phyloP scores from a whole-genome alignment of 352 stramenopile genomes.

The Phytophthora aleatoria region DNA sequence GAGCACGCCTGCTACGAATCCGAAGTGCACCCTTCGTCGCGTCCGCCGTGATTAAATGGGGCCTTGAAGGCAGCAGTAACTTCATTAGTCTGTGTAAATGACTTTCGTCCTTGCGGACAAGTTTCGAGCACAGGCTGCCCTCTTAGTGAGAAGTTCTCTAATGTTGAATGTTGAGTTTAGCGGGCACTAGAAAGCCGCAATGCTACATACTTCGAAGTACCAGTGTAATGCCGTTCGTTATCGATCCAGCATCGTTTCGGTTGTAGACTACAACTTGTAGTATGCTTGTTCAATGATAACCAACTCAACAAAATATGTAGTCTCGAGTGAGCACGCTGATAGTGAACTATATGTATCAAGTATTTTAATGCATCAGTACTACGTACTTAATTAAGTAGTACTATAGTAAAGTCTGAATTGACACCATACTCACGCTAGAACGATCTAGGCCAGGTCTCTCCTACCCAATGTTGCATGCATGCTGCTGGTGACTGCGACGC shows the following conservation, averaged over 20 bases:
- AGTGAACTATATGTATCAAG: no score
- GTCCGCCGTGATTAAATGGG: slow-evolving; percentile 25
- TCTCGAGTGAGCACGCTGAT: no score
- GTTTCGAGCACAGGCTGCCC: slow-evolving; percentile 6
- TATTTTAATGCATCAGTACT: no score
- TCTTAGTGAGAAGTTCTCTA: slow-evolving; percentile 13
- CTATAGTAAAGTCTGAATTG: no score
- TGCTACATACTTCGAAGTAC: slow-evolving; percentile 2
- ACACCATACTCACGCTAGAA: no score
- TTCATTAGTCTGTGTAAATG: not conserved
- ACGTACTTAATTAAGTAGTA: no score
- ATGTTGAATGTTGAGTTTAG: slow-evolving; percentile 28
- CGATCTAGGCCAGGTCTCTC: no score
- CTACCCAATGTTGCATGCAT: no score
- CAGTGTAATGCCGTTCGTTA: slow-evolving; percentile 7
- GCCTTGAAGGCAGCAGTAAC: not conserved
- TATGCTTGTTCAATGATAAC: not conserved
- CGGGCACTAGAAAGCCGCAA: slow-evolving; percentile 6
- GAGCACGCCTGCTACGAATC: slow-evolving; percentile 6
- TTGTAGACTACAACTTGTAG: not conserved
- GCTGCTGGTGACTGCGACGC: not conserved
- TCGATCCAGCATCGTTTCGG: not conserved
- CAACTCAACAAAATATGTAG: no score
- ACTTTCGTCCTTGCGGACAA: no score
- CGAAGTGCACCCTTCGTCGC: slow-evolving; percentile 21